These are phyloP conservation scores for Artemisia annua DNA, from an alignment of 129 eudicot species.

Conservation along the genomic window DNA sequence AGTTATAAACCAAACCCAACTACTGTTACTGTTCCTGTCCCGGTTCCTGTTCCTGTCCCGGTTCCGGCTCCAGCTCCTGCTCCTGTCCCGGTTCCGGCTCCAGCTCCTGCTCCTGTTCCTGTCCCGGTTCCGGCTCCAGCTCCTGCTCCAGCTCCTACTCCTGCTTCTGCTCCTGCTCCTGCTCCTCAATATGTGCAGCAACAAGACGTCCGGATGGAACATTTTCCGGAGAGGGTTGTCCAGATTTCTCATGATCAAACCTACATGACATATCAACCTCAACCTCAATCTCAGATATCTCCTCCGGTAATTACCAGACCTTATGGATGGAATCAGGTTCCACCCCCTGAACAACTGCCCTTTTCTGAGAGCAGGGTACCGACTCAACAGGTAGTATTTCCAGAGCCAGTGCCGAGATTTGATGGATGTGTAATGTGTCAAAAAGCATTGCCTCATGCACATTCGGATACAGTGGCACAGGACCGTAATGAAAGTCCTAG, in stretches of 20 bases:
- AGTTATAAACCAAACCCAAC: conserved; percentile 44
- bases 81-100: conserved; percentile 11
- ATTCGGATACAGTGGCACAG: conserved; percentile 86
- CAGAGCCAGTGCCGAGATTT: conserved; percentile 41
- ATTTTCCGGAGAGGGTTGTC: conserved; percentile 48
- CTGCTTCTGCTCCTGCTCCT: conserved; percentile 6
- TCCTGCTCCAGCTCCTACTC: conserved; percentile 14
- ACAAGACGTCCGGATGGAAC: conserved; percentile 55
- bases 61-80: conserved; percentile 17
- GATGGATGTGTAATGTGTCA: conserved; percentile 85
- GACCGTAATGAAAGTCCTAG: conserved; percentile 53
- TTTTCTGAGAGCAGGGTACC: conserved; percentile 55
- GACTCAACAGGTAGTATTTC: conserved; percentile 40
- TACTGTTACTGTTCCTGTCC: conserved; percentile 26
- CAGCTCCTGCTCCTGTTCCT: conserved; percentile 34
- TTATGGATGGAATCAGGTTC: conserved; percentile 65
- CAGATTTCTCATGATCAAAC: conserved; percentile 54
- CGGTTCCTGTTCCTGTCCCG: conserved; percentile 15
- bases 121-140: conserved; percentile 18
- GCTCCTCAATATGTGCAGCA: conserved; percentile 43
- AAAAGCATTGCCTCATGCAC: conserved; percentile 90
- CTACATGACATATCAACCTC: conserved; percentile 53
- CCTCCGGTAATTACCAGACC: conserved; percentile 42
- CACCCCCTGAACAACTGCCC: conserved; percentile 45
- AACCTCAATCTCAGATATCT: conserved; percentile 57